Percentiles rank a stretch among this genome's conserved stretches.
Conservation (phyloP, 2,329 filamentous ascomycete species). For the Cladosporium sp. region DNA sequence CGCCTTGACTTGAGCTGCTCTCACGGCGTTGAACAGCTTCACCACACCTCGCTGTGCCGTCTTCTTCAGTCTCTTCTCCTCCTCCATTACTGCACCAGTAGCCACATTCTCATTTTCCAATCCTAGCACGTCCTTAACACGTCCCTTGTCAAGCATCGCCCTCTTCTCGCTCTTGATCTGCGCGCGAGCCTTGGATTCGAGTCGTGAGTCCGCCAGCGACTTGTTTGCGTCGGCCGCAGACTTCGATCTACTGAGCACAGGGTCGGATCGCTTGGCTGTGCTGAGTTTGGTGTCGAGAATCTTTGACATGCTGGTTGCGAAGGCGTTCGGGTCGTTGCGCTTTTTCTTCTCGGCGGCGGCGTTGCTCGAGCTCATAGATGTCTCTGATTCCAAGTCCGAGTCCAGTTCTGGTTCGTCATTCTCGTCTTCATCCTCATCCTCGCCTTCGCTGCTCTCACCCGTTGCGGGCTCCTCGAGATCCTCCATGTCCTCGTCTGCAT, state of each 20-base stretch:
- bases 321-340: slow-evolving; percentile 85
- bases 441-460: slow-evolving; percentile 33
- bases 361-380: slow-evolving; percentile 24
- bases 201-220: slow-evolving; percentile 66
- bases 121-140: slow-evolving; percentile 79
- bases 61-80: slow-evolving; percentile 77
- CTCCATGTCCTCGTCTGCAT: slow-evolving; percentile 18
- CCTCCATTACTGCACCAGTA: slow-evolving; percentile 55
- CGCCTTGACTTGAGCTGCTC: slow-evolving; percentile 85
- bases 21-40: slow-evolving; percentile 92
- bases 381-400: slow-evolving; percentile 24
- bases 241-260: slow-evolving; percentile 80
- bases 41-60: slow-evolving; percentile 90
- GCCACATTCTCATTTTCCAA: slow-evolving; percentile 47
- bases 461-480: slow-evolving; percentile 22
- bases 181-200: slow-evolving; percentile 75
- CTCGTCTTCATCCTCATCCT: slow-evolving; percentile 40
- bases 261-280: slow-evolving; percentile 74
- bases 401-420: slow-evolving; percentile 38
- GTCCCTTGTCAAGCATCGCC: slow-evolving; percentile 74
- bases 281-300: slow-evolving; percentile 88
- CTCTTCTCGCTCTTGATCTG: slow-evolving; percentile 78
- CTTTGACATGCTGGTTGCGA: slow-evolving; percentile 88
- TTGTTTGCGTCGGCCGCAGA: slow-evolving; percentile 67
- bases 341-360: slow-evolving; percentile 56